Evolutionary conservation across 345 rosid genomes (phyloP).

Genomic region (Hirschfeldia incana): DNA sequence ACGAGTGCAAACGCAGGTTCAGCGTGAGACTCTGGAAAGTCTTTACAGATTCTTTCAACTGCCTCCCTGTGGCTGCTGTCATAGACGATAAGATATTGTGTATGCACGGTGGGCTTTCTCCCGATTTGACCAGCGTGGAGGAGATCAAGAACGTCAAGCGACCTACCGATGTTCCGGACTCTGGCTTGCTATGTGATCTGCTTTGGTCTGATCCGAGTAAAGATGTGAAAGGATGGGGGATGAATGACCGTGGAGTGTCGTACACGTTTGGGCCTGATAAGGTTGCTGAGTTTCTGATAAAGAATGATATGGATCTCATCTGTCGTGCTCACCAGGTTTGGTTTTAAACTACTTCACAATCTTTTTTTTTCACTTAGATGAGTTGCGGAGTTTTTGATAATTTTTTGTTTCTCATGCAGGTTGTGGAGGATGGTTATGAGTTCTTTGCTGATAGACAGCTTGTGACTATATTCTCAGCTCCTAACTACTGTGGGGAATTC

Average conservation of each 20-base stretch:
- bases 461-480: constrained; percentile 91
- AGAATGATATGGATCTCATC: constrained; percentile 90
- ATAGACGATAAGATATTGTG: constrained; percentile 91
- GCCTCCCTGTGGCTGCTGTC: constrained; percentile 91
- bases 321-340: constrained; percentile 95
- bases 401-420: constrained; percentile 37
- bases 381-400: background rate
- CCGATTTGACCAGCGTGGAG: constrained; percentile 69
- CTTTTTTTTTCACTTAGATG: background rate
- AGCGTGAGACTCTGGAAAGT: constrained; percentile 79
- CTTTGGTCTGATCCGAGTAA: constrained; percentile 95
- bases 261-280: constrained; percentile 81
- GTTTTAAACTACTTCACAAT: background rate
- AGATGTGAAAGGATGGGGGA: constrained; percentile 87
- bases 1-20: constrained; percentile 88
- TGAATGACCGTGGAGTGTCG: constrained; percentile 94
- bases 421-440: constrained; percentile 95
- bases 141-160: constrained; percentile 72
- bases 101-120: constrained; percentile 97
- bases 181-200: constrained; percentile 88
- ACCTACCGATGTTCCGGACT: constrained; percentile 84
- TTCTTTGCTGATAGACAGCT: constrained; percentile 91
- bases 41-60: constrained; percentile 86
- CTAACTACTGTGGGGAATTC: constrained; percentile 95
- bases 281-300: constrained; percentile 73